These are phyloP conservation scores for Solanum pinnatisectum DNA, from an alignment of 257 asterid species.

Conservation along the genomic window DNA sequence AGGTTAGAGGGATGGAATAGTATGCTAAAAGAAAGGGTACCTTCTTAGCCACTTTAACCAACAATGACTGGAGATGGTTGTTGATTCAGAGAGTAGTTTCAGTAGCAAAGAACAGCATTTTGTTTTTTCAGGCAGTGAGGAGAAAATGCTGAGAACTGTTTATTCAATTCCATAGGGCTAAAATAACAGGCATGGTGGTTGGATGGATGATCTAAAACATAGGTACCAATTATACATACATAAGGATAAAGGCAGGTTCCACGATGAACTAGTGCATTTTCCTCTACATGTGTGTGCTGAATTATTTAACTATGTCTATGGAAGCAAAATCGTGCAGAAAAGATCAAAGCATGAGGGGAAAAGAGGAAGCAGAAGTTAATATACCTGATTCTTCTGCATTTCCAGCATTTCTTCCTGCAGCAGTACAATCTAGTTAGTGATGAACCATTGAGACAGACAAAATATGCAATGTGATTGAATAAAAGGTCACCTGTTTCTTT, in stretches of 20 bases:
- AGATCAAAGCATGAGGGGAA: neutral
- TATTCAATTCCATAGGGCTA: neutral
- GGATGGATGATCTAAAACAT: neutral
- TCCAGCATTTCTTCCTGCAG: slow-evolving; percentile 31
- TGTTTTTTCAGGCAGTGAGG: neutral
- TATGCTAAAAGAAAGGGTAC: neutral
- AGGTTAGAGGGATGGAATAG: neutral
- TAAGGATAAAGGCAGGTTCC: neutral
- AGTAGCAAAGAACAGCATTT: neutral
- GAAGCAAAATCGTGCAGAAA: neutral
- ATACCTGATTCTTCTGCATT: slow-evolving; percentile 50
- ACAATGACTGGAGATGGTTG: neutral
- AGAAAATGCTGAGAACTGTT: neutral
- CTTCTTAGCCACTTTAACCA: neutral
- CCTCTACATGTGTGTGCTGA: neutral
- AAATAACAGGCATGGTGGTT: neutral
- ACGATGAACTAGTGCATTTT: neutral
- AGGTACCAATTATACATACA: neutral
- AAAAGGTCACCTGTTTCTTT: slow-evolving; percentile 53
- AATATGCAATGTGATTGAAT: neutral
- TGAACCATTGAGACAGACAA: neutral
- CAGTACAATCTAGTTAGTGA: neutral
- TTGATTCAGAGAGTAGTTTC: neutral
- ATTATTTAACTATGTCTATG: neutral
- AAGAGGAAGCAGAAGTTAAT: neutral